Evolutionary conservation across 73 alveolate species (phyloP), one percentile per base, ranked within the genome.

Genomic region (Paramecium pentaurelia): DNA sequence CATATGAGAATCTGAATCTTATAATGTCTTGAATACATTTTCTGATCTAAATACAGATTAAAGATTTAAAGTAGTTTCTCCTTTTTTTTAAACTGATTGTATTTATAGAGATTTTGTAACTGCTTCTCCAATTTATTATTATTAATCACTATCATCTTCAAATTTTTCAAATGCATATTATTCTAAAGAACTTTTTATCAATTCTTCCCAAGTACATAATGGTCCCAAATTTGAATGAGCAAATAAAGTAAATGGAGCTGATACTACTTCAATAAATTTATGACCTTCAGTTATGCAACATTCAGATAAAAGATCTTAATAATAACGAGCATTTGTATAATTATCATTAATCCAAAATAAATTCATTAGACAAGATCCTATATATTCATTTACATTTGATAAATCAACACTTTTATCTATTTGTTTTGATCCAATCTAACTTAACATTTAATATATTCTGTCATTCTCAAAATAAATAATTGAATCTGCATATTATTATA

Each of bases 401-500:
- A 94, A 89, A 38, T 96, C 93, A 10, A 94, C 96, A 34, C 96
- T 77, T 59, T 73, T 93, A 71, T 88, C 95, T 34, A 92, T 95
- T 51, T 94, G 86, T 11, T 91, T 87, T 9, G 95, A 92, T 60
- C 86, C 44, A 14, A 80, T 59, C 71, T 93, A 86, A 59, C 92
- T 93, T 2, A 96, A 86, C 58, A 77, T 77, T 86, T 95, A 93
- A 47, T 92, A 49, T 30, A 95, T 84, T 34, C 92, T 91, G 8
- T 96, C 98, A 70, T 96, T 96, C 64, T 96, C 95, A 83, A 95
- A 96, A 47, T 90, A 75, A 28, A 96, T 88, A 5, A 94, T 92
- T 36, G 96, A 95, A 92, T 96, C 99, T 10, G 98, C 93, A 80
- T 95, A 94, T 38, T 94, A 75, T 91, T 96, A 95, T 6, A 96